phyloP scores from a whole-genome alignment of 2,329 filamentous ascomycete species.

The Monosporascus sp. region DNA sequence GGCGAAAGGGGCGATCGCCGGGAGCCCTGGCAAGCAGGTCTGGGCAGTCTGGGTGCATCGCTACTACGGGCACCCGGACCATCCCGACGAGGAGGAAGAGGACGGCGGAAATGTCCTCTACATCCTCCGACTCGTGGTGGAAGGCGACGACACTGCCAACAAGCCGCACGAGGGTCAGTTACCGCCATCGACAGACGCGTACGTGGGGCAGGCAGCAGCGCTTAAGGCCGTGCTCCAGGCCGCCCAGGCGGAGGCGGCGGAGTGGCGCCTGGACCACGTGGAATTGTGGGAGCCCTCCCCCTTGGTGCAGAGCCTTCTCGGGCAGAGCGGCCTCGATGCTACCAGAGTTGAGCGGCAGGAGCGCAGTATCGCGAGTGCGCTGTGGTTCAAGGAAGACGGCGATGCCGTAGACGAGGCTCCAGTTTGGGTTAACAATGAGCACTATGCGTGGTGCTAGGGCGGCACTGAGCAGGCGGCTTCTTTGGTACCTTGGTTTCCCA shows the following conservation, averaged over 20 bases:
- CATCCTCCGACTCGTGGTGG: conserved; percentile 10
- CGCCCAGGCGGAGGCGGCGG: conserved; percentile 8
- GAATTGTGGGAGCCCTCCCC: conserved; percentile 14
- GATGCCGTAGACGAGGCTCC: not conserved
- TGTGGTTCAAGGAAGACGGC: conserved; percentile 9
- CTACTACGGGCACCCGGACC: conserved; percentile 9
- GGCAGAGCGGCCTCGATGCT: not conserved
- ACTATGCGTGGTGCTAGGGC: conserved; percentile 13
- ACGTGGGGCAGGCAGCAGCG: not conserved
- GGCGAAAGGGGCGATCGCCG: conserved; percentile 11
- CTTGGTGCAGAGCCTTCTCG: conserved; percentile 1
- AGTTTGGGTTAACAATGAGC: conserved; percentile 11
- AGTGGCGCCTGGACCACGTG: conserved; percentile 8
- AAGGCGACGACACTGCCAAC: conserved; percentile 12
- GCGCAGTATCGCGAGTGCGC: conserved; percentile 7
- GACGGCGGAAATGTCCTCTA: not conserved
- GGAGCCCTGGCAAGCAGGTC: conserved; percentile 3
- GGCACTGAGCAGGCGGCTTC: too few species aligned
- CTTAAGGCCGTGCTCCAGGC: conserved; percentile 9
- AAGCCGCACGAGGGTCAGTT: not conserved
- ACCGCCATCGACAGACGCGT: not conserved
- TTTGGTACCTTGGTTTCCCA: too few species aligned
- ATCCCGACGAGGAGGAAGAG: too few species aligned
- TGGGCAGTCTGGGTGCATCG: conserved; percentile 12
- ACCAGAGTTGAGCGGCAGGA: conserved; percentile 6